phyloP scores from a whole-genome alignment of 176 grass and related monocot species.

The Calamus simplicifolius region DNA sequence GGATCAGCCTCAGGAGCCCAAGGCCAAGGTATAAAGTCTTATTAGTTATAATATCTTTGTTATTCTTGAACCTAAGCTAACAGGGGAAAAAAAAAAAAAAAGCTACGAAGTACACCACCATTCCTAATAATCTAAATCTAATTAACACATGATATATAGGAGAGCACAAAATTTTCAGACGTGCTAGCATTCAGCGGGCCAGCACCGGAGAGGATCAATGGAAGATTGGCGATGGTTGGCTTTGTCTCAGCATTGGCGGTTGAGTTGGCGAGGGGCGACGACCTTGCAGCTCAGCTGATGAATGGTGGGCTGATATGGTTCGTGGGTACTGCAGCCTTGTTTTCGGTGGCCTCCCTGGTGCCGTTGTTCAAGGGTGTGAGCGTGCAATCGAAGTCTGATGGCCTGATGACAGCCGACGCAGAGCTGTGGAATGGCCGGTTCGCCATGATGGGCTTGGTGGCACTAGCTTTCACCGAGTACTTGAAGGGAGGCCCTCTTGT shows the following conservation, averaged over 20 bases:
- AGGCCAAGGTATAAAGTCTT: neutral
- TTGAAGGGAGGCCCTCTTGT: constrained; percentile 62
- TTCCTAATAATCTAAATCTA: neutral
- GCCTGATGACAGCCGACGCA: constrained; percentile 42
- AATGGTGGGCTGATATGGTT: constrained; percentile 46
- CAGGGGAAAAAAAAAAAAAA: too few species aligned
- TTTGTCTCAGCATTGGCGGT: constrained; percentile 59
- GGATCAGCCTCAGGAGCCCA: neutral
- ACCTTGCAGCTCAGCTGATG: constrained; percentile 27
- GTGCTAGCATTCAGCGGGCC: constrained; percentile 61
- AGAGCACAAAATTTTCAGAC: constrained; percentile 30
- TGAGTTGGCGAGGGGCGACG: constrained; percentile 34
- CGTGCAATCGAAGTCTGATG: constrained; percentile 24
- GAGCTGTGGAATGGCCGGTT: constrained; percentile 86
- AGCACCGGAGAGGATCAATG: constrained; percentile 66
- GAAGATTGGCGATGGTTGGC: constrained; percentile 56
- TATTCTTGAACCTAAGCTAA: too few species aligned
- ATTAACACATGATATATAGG: neutral
- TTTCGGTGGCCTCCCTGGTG: constrained; percentile 53
- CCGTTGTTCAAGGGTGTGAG: constrained; percentile 54
- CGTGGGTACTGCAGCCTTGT: constrained; percentile 18
- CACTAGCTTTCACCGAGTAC: constrained; percentile 72
- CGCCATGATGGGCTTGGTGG: constrained; percentile 84
- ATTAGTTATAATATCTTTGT: too few species aligned
- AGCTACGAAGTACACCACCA: too few species aligned